Evolutionary conservation across 1,284 basidiomycete species (phyloP).

Genomic region (Testicularia cyperi): DNA sequence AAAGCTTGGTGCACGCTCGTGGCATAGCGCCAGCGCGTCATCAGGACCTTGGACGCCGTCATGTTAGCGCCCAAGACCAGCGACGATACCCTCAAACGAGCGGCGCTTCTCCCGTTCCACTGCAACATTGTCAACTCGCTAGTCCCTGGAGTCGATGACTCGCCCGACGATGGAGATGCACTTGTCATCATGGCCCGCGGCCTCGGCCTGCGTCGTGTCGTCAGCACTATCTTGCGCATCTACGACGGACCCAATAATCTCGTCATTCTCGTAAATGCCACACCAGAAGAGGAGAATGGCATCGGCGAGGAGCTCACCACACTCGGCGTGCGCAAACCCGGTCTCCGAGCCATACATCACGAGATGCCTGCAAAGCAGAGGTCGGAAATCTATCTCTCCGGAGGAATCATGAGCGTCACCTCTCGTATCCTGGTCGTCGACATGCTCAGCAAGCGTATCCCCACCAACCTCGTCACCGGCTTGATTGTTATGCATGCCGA

Average conservation of each 20-base stretch:
- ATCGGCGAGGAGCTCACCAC: slow-evolving; percentile 90
- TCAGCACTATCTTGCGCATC: slow-evolving; percentile 65
- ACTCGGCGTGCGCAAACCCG: slow-evolving; percentile 84
- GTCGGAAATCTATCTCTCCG: slow-evolving; percentile 63
- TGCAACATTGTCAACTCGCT: slow-evolving; percentile 48
- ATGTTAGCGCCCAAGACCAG: no score
- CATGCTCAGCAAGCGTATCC: slow-evolving; percentile 82
- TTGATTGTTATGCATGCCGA: slow-evolving; percentile 94
- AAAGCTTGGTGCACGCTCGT: no score
- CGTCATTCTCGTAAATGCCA: slow-evolving; percentile 79
- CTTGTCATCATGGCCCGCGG: slow-evolving; percentile 52
- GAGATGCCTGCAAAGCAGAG: slow-evolving; percentile 80
- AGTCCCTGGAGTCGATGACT: slow-evolving; percentile 44
- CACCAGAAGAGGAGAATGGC: slow-evolving; percentile 79
- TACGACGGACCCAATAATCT: slow-evolving; percentile 85
- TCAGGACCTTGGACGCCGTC: no score
- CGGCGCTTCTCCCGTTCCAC: slow-evolving; percentile 52
- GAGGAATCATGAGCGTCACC: slow-evolving; percentile 81
- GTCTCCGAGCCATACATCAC: slow-evolving; percentile 78
- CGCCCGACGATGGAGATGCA: slow-evolving; percentile 63
- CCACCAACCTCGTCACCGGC: slow-evolving; percentile 81
- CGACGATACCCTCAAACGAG: slow-evolving; percentile 12
- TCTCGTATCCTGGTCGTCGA: slow-evolving; percentile 93
- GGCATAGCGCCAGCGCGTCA: not conserved
- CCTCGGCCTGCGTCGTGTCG: slow-evolving; percentile 51